These are phyloP conservation scores for Rutstroemia sp. DNA, from an alignment of 2,329 filamentous ascomycete species.

Conservation along the genomic window DNA sequence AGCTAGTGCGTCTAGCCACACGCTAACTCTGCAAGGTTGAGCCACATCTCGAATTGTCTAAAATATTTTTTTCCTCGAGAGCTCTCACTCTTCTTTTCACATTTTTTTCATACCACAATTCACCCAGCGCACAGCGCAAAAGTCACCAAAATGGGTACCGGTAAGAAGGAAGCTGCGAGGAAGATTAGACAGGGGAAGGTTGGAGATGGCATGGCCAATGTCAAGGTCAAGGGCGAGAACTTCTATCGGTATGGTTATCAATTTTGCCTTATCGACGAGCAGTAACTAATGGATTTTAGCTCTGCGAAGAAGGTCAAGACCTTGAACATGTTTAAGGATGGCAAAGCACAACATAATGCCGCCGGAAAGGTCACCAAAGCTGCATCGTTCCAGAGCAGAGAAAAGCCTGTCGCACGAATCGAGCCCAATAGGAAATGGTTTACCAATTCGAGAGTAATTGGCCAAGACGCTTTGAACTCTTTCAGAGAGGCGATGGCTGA, in stretches of 20 bases:
- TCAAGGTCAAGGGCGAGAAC: conserved; percentile 93
- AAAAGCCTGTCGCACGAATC: conserved; percentile 75
- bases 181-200: conserved; percentile 79
- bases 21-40: conserved; percentile 6
- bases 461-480: conserved; percentile 75
- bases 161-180: conserved; percentile 84
- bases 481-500: conserved; percentile 92
- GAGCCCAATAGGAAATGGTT: conserved; percentile 99
- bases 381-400: conserved; percentile 75
- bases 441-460: conserved; percentile 83
- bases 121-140: conserved; percentile 16
- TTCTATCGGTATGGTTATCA: conserved; percentile 67
- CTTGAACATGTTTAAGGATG: conserved; percentile 86
- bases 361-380: conserved; percentile 78
- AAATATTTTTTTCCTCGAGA: conserved; percentile 15
- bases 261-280: background rate
- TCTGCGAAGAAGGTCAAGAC: conserved; percentile 81
- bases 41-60: conserved; percentile 19
- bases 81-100: conserved; percentile 16
- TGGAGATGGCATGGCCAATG: conserved; percentile 82
- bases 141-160: conserved; percentile 63
- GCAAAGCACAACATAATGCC: conserved; percentile 74
- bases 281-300: conserved; percentile 26
- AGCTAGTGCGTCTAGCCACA: conserved; percentile 15
- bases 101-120: conserved; percentile 5